Evolutionary conservation across 2,329 filamentous ascomycete genomes (phyloP).

Genomic region (Dothidotthia symphoricarpi): DNA sequence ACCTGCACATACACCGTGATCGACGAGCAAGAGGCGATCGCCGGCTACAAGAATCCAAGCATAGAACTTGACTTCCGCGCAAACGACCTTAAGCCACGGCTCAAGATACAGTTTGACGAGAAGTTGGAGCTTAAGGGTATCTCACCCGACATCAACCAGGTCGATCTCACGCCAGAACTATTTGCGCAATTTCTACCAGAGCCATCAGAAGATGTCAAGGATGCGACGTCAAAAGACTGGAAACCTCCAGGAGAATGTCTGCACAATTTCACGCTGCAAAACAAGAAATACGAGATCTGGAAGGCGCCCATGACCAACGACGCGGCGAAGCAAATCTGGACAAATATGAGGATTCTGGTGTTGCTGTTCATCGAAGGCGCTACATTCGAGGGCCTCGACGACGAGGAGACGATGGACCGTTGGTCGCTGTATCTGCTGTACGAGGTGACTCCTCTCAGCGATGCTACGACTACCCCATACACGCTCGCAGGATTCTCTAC

Average conservation of each 20-base stretch:
- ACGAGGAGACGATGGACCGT: slow-evolving; percentile 68
- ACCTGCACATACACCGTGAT: slow-evolving; percentile 90
- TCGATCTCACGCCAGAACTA: slow-evolving; percentile 63
- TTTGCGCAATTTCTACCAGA: slow-evolving; percentile 46
- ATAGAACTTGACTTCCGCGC: slow-evolving; percentile 69
- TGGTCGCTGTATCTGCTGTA: slow-evolving; percentile 88
- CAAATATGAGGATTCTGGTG: slow-evolving; percentile 78
- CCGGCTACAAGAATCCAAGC: slow-evolving; percentile 80
- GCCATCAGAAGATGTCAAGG: slow-evolving; percentile 44
- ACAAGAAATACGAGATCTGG: slow-evolving; percentile 79
- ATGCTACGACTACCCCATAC: slow-evolving; percentile 51
- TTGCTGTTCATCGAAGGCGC: slow-evolving; percentile 92
- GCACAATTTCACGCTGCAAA: slow-evolving; percentile 60
- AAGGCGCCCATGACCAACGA: slow-evolving; percentile 70
- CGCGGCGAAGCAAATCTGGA: slow-evolving; percentile 67
- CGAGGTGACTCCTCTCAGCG: slow-evolving; percentile 35
- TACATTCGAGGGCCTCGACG: slow-evolving; percentile 68
- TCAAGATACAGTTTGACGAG: slow-evolving; percentile 68
- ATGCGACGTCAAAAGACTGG: slow-evolving; percentile 44
- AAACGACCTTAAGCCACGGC: slow-evolving; percentile 74
- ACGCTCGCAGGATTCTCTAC: slow-evolving; percentile 86
- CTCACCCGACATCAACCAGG: slow-evolving; percentile 59
- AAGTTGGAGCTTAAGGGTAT: slow-evolving; percentile 70
- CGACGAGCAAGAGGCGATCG: slow-evolving; percentile 86
- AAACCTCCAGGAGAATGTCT: slow-evolving; percentile 75